Base-by-base conservation (phyloP, 495 filamentous ascomycete species). In the Penicillium cosmopolitanum region DNA sequence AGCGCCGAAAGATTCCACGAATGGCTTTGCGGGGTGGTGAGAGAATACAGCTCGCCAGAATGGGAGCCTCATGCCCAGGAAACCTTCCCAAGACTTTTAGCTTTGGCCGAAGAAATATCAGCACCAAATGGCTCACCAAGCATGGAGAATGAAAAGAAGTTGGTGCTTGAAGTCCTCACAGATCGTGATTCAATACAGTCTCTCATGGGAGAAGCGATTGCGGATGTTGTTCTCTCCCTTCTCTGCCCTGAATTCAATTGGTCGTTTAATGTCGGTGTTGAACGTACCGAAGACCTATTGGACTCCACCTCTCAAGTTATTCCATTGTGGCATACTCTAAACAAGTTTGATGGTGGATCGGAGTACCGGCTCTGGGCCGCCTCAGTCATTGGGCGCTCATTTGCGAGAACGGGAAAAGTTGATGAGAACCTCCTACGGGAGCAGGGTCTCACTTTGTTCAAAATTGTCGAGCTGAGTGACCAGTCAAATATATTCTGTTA, bases 301-400 rank as follows among this genome's bases (percentile, higher is more conserved):
- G 78, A 85, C 16, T 85, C 90, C 5, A 62, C 80, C n/a, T 62
- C 68, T 3, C 88, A 85, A 62, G 83, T 84, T 23, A 73, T 85
- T 33, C 81, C 85, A 33, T 77, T 97, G 3, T 93, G 88, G 85
- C 85, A 89, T 63, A 92, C 86, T 21, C 89, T 92, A 62, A 82
- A 85, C 56, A 77, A 80, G 23, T 75, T 80, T 40, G 73, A 78
- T 10, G 79, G 87, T 33, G 88, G 87, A 44, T 75, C 79, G 28
- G 82, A 85, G 19, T 98, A 95, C 68, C 74, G 89, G 12, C 73
- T 90, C 4, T 98, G 95, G 95, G 89, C 89, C 40, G 92, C 88
- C 7, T 83, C 86, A 53, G 88, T 93, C 15, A 79, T 98, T 21
- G 95, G 95, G 18, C 84, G 91, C 63, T 87, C 91, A 1, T 98